Conservation (phyloP, 139 green algal species). For the Chlorokybus atmophyticus region DNA sequence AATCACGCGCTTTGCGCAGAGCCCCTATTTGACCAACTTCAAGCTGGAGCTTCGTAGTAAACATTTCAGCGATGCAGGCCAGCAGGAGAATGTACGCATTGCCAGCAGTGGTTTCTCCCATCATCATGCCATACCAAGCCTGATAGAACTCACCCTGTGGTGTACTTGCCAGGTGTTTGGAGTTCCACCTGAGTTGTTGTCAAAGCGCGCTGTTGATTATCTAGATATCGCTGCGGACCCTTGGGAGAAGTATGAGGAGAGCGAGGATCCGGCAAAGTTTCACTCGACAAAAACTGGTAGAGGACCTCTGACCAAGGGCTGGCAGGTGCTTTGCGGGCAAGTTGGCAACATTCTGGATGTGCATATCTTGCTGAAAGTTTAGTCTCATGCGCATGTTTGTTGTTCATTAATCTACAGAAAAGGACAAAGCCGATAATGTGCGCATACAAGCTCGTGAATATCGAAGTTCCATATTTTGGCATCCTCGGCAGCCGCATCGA, state of each 20-base stretch:
- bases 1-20: conserved; percentile 4
- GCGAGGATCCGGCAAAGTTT: conserved; percentile 23
- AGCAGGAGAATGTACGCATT: conserved; percentile 27
- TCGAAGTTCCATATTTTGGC: conserved; percentile 28
- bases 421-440: conserved; percentile 17
- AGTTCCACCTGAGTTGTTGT: too few relatives aligned
- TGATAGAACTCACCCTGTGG: conserved; percentile 3
- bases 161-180: too few relatives aligned
- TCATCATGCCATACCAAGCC: neutral
- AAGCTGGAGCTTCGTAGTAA: conserved; percentile 13
- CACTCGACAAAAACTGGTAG: conserved; percentile 24
- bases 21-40: conserved; percentile 28
- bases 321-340: too few relatives aligned
- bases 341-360: too few relatives aligned
- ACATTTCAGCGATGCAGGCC: conserved; percentile 10
- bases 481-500: conserved; percentile 12
- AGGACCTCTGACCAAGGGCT: conserved; percentile 17
- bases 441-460: conserved; percentile 23
- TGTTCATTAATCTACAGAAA: conserved; percentile 7
- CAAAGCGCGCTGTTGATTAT: conserved; percentile 7
- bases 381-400: too few relatives aligned
- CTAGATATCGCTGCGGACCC: conserved; percentile 25
- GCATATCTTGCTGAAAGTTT: too few relatives aligned
- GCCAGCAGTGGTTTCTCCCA: neutral
- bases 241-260: conserved; percentile 13